Percentiles rank a stretch among this genome's conserved stretches.
These are phyloP conservation scores for Colletotrichum lini DNA, from an alignment of 2,329 filamentous ascomycete genomes.

Conservation along the genomic window DNA sequence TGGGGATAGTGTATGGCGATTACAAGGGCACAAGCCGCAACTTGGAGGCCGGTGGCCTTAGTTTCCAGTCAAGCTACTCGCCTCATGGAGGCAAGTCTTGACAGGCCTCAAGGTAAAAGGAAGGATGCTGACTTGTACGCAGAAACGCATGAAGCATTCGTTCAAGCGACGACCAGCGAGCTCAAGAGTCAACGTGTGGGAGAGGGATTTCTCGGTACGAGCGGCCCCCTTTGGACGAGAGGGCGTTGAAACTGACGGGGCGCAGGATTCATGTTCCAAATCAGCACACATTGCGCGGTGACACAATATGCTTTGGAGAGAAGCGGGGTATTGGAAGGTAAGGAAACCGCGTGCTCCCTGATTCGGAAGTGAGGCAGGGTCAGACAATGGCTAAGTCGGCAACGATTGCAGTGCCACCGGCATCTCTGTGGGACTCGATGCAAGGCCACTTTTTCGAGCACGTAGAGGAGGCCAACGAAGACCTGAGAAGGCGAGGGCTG, in stretches of 20 bases:
- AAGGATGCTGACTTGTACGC: background rate
- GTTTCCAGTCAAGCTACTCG: conserved; percentile 50
- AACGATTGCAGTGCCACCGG: conserved; percentile 39
- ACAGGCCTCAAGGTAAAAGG: conserved; percentile 25
- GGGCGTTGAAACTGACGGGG: conserved; percentile 51
- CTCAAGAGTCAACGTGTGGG: conserved; percentile 44
- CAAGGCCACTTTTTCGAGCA: conserved; percentile 44
- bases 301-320: conserved; percentile 44
- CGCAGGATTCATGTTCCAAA: conserved; percentile 48
- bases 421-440: conserved; percentile 44
- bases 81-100: conserved; percentile 45
- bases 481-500: conserved; percentile 30
- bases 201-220: conserved; percentile 45
- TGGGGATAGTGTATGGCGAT: conserved; percentile 58
- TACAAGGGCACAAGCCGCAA: conserved; percentile 49
- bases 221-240: background rate
- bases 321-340: conserved; percentile 43
- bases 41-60: conserved; percentile 49
- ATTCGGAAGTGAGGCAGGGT: background rate
- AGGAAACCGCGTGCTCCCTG: background rate
- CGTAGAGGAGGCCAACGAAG: conserved; percentile 42
- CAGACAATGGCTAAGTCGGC: conserved; percentile 4
- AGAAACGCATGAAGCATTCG: conserved; percentile 46
- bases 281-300: conserved; percentile 46
- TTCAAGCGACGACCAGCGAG: conserved; percentile 43